Conservation (phyloP, 176 grass and related monocot species). For the Raddia distichophylla region DNA sequence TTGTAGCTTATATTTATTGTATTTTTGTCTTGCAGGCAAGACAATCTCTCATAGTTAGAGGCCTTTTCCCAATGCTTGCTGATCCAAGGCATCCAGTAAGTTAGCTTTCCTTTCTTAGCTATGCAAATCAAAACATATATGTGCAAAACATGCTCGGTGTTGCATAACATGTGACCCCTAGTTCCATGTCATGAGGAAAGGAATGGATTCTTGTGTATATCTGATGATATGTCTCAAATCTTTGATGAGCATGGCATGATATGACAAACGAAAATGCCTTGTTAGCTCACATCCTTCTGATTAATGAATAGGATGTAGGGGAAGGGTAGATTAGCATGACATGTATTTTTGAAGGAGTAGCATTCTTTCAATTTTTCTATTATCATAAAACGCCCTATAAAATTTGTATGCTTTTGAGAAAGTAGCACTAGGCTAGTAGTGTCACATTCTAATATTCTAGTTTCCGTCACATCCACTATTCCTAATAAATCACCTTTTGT, state of each 20-base stretch:
- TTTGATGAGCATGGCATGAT: not conserved
- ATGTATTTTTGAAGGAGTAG: not conserved
- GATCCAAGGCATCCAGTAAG: slow-evolving; percentile 98
- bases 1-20: slow-evolving; percentile 32
- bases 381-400: slow-evolving; percentile 1
- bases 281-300: not conserved
- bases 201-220: not conserved
- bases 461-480: not conserved
- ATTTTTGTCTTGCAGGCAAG: slow-evolving; percentile 70
- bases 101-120: slow-evolving; percentile 27
- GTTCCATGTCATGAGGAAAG: not conserved
- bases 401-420: not conserved
- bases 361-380: not conserved
- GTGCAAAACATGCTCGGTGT: not conserved
- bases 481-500: not conserved
- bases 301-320: not conserved
- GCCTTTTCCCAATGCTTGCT: slow-evolving; percentile 98
- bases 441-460: not conserved
- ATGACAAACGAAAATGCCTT: not conserved
- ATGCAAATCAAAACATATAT: not conserved
- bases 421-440: not conserved
- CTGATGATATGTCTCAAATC: not conserved
- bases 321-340: not conserved
- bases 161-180: slow-evolving; percentile 9
- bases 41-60: slow-evolving; percentile 95